These are phyloP conservation scores for Calonectria henricotiae DNA, from an alignment of 2,329 filamentous ascomycete species.

Conservation along the genomic window DNA sequence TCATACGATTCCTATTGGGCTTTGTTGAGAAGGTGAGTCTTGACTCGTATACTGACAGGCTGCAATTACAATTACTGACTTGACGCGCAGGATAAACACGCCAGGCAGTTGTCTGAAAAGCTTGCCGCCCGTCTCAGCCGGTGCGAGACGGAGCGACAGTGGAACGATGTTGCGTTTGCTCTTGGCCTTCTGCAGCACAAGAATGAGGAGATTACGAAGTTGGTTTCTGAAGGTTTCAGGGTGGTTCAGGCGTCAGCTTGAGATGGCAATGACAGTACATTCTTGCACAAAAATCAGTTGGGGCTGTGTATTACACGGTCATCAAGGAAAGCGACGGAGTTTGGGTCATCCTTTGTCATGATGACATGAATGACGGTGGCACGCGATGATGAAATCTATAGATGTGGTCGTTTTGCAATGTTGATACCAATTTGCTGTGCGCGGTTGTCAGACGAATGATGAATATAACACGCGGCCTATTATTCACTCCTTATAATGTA, in stretches of 20 bases:
- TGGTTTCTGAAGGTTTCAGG: conserved; percentile 83
- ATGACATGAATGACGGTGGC: conserved; percentile 48
- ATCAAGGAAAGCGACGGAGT: conserved; percentile 41
- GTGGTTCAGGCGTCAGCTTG: conserved; percentile 77
- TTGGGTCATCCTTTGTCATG: conserved; percentile 43
- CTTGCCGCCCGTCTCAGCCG: conserved; percentile 87
- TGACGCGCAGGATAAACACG: conserved; percentile 87
- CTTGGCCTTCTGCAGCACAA: conserved; percentile 92
- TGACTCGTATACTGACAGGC: neutral
- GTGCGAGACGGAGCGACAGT: conserved; percentile 94
- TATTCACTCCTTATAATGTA: too few species aligned
- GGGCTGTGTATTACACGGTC: conserved; percentile 32
- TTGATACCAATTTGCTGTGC: conserved; percentile 43
- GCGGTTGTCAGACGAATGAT: neutral
- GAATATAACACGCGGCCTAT: too few species aligned
- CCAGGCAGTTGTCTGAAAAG: conserved; percentile 93
- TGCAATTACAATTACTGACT: conserved; percentile 45
- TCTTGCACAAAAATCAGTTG: conserved; percentile 23
- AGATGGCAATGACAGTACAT: conserved; percentile 36
- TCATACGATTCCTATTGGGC: conserved; percentile 92
- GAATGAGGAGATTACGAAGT: conserved; percentile 89
- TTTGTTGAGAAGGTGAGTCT: conserved; percentile 94
- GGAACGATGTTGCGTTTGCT: conserved; percentile 97
- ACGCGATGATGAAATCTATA: conserved; percentile 47
- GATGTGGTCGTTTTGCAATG: conserved; percentile 41